Conservation (phyloP, 257 asterid species). For the Solanum okadae region DNA sequence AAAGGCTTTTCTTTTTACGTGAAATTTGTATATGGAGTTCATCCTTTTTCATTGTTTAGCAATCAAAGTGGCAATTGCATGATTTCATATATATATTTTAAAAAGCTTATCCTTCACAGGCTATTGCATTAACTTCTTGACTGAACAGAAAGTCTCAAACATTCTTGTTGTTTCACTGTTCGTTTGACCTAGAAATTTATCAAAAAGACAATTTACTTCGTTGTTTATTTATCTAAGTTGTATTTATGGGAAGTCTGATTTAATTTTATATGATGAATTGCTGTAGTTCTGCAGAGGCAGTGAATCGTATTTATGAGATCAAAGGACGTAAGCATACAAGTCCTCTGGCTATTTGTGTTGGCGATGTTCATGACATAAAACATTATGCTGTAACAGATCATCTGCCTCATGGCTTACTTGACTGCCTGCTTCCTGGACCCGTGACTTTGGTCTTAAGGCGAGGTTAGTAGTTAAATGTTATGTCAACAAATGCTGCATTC, state of each 20-base stretch:
- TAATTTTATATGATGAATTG: constrained; percentile 4
- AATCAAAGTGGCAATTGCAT: background rate
- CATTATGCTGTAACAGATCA: constrained; percentile 56
- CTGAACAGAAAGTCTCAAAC: background rate
- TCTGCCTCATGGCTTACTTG: constrained; percentile 69
- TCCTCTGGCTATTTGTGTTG: constrained; percentile 85
- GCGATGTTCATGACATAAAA: constrained; percentile 61
- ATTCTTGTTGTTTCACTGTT: background rate
- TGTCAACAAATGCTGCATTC: background rate
- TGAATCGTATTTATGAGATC: constrained; percentile 68
- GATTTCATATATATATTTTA: background rate
- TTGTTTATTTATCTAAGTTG: background rate
- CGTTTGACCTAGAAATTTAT: background rate
- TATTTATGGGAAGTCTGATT: background rate
- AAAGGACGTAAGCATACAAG: constrained; percentile 83
- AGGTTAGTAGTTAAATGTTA: constrained; percentile 33
- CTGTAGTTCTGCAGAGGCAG: constrained; percentile 79
- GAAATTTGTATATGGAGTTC: background rate
- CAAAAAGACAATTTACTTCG: background rate
- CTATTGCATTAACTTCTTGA: background rate
- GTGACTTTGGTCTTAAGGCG: constrained; percentile 67
- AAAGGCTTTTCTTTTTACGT: background rate
- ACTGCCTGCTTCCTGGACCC: constrained; percentile 83
- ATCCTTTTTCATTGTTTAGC: background rate
- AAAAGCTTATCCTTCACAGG: background rate